phyloP scores from a whole-genome alignment of 768 basidiomycete species.

The Naganishia vaughanmartiniae region DNA sequence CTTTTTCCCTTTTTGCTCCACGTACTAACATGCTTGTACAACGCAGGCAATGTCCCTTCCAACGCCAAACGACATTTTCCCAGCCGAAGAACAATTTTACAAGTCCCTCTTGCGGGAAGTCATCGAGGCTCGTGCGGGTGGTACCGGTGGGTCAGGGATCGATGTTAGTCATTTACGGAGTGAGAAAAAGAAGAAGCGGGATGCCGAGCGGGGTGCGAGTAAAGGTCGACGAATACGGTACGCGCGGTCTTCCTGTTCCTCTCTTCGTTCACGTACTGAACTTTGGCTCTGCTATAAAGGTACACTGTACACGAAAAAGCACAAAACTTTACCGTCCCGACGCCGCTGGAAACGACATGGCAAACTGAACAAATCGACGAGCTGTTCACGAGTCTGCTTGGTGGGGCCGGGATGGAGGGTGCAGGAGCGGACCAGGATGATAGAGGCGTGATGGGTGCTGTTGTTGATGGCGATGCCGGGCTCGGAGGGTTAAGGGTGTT shows the following conservation, averaged over 20 bases:
- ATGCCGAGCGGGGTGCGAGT: conserved; percentile 89
- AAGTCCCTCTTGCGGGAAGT: conserved; percentile 86
- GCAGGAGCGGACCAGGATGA: conserved; percentile 35
- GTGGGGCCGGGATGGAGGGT: conserved; percentile 52
- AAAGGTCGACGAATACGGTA: conserved; percentile 90
- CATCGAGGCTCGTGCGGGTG: conserved; percentile 63
- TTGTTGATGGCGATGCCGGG: conserved; percentile 2
- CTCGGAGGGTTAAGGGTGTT: conserved; percentile 17
- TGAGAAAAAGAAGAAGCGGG: conserved; percentile 63
- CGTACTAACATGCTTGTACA: background rate
- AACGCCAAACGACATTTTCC: conserved; percentile 32
- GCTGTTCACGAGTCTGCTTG: conserved; percentile 81
- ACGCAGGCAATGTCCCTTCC: conserved; percentile 21
- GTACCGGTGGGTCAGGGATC: conserved; percentile 47
- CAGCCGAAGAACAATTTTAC: conserved; percentile 60
- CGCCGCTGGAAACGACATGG: conserved; percentile 66
- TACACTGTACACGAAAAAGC: conserved; percentile 95
- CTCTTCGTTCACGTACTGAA: background rate
- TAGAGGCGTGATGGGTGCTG: conserved; percentile 19
- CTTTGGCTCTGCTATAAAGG: conserved; percentile 52
- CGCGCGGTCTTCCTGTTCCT: conserved; percentile 39
- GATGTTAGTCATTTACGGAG: conserved; percentile 37
- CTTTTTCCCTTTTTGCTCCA: background rate
- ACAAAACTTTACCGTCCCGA: conserved; percentile 94
- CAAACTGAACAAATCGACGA: conserved; percentile 96